Evolutionary conservation across 2,329 filamentous ascomycete species (phyloP).

Genomic region (Nannizziopsis arthrosporioides): DNA sequence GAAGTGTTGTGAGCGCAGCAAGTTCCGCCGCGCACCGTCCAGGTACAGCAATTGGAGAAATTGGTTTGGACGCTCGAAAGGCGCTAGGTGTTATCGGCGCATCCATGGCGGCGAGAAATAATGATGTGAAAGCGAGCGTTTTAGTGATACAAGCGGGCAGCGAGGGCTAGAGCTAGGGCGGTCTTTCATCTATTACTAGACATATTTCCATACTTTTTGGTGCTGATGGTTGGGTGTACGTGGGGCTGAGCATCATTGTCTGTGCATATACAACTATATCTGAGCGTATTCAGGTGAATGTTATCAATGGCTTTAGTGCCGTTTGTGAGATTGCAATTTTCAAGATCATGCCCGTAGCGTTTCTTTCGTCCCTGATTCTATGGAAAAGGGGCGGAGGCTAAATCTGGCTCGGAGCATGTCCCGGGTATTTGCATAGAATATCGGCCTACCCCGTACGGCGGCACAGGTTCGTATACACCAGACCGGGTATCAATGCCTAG

Average conservation of each 20-base stretch:
- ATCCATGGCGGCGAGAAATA: conserved; percentile 43
- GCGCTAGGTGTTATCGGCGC: conserved; percentile 28
- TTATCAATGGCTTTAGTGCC: too few relatives aligned
- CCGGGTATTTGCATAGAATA: too few relatives aligned
- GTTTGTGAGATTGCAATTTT: too few relatives aligned
- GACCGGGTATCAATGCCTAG: too few relatives aligned
- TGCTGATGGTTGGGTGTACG: neutral
- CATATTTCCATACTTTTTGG: neutral
- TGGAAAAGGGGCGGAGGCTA: too few relatives aligned
- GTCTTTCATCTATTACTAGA: neutral
- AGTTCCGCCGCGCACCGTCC: conserved; percentile 8
- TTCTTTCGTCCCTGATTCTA: too few relatives aligned
- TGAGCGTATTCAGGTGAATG: too few relatives aligned
- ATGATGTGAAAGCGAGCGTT: conserved; percentile 53
- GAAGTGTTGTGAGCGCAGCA: conserved; percentile 13
- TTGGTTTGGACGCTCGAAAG: conserved; percentile 22
- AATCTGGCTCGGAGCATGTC: too few relatives aligned
- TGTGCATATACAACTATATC: neutral
- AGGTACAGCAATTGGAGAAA: conserved; percentile 28
- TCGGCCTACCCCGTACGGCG: too few relatives aligned
- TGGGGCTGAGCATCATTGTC: neutral
- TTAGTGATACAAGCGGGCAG: conserved; percentile 54
- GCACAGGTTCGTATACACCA: too few relatives aligned
- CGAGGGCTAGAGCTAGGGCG: conserved; percentile 1
- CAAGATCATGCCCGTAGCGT: too few relatives aligned